A percentile compares a stretch with the other conserved stretches of the same genome.
Evolutionary conservation across 257 asterid species (phyloP).

Genomic region (Linaria vulgaris): DNA sequence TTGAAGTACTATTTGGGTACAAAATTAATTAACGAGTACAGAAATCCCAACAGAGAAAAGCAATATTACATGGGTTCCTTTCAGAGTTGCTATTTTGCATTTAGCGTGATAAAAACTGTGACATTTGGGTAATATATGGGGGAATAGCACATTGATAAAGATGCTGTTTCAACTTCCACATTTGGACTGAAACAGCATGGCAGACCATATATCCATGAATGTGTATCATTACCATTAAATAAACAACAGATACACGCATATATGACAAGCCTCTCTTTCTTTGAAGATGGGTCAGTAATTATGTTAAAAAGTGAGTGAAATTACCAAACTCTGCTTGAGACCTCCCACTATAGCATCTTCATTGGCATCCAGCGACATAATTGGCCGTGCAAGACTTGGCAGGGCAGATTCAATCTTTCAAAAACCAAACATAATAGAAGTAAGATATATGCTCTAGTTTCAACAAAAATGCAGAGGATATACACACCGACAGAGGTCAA

Average conservation of each 20-base stretch:
- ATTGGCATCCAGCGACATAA: slow-evolving; percentile 87
- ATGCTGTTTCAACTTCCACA: not conserved
- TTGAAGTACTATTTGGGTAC: not conserved
- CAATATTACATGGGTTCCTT: slow-evolving; percentile 9
- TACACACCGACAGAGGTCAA: slow-evolving; percentile 5
- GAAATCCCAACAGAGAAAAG: slow-evolving; percentile 4
- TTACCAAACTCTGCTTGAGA: slow-evolving; percentile 91
- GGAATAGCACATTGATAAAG: slow-evolving; percentile 3
- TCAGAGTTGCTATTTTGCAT: not conserved
- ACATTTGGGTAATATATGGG: slow-evolving; percentile 1
- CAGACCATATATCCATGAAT: not conserved
- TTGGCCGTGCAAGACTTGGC: slow-evolving; percentile 91
- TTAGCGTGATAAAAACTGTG: slow-evolving; percentile 8
- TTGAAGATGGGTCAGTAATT: not conserved
- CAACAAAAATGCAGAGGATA: slow-evolving; percentile 17
- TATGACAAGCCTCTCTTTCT: not conserved
- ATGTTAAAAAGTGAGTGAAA: slow-evolving; percentile 14
- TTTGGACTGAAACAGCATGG: not conserved
- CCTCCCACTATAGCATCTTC: slow-evolving; percentile 96
- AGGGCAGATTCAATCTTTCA: slow-evolving; percentile 90
- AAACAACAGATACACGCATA: not conserved
- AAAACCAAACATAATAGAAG: slow-evolving; percentile 34
- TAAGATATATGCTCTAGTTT: slow-evolving; percentile 23
- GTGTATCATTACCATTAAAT: slow-evolving; percentile 3
- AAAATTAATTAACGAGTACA: not conserved